A percentile compares a stretch with the other conserved stretches of the same genome.
Evolutionary conservation across 768 basidiomycete genomes (phyloP).

Genomic region (Mycena amicta): DNA sequence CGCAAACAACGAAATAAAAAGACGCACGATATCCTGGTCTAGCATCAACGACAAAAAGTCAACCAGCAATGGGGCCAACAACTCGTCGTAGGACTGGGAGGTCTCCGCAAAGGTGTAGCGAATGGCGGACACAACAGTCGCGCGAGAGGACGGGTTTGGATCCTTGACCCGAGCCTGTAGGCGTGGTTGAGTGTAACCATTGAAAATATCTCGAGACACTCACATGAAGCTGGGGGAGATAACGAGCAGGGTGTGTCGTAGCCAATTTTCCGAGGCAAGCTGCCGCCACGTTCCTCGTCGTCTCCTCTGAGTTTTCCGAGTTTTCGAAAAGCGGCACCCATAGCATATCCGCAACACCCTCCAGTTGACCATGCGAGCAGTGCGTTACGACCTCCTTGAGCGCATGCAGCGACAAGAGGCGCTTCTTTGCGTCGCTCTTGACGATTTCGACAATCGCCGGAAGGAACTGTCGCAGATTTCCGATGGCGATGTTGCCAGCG

Average conservation of each 20-base stretch:
- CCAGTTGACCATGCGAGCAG: constrained; percentile 81
- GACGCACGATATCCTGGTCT: constrained; percentile 81
- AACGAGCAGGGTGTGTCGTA: constrained; percentile 86
- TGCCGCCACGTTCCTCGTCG: constrained; percentile 91
- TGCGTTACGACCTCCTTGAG: constrained; percentile 96
- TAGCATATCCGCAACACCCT: constrained; percentile 82
- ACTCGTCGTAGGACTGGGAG: constrained; percentile 82
- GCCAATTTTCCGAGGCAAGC: constrained; percentile 96
- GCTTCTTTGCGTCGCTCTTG: constrained; percentile 73
- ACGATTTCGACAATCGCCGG: constrained; percentile 81
- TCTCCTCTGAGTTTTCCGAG: constrained; percentile 88
- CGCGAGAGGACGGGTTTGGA: constrained; percentile 69
- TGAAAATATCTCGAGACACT: constrained; percentile 24
- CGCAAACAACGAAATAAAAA: not conserved
- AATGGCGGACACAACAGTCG: constrained; percentile 90
- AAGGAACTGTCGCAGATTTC: constrained; percentile 85
- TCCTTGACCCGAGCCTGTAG: constrained; percentile 74
- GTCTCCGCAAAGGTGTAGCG: constrained; percentile 93
- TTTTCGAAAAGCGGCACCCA: constrained; percentile 94
- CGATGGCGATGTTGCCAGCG: constrained; percentile 94
- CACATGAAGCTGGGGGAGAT: constrained; percentile 91
- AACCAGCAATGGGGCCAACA: constrained; percentile 84
- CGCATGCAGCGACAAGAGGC: constrained; percentile 86
- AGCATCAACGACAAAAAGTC: constrained; percentile 90
- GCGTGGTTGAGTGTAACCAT: constrained; percentile 5